phyloP scores from a whole-genome alignment of 805 yeast species.

The Starmerella vaccinii region DNA sequence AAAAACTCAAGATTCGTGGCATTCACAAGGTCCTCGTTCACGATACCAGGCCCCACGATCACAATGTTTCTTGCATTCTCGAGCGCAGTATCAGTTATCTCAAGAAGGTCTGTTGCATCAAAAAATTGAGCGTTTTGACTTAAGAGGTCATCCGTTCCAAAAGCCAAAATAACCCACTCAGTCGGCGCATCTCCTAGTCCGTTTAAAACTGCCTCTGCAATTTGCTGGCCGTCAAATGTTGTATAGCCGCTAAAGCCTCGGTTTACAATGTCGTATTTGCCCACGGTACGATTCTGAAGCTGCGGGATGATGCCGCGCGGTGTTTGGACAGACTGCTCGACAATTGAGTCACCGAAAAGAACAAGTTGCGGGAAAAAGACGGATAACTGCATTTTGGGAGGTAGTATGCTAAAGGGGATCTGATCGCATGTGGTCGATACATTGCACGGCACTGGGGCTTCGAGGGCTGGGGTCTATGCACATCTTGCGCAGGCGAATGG shows the following conservation, averaged over 20 bases:
- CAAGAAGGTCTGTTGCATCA: slow-evolving; percentile 30
- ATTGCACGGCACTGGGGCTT: no score
- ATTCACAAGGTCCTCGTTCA: slow-evolving; percentile 8
- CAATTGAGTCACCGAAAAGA: slow-evolving; percentile 63
- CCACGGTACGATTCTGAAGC: slow-evolving; percentile 37
- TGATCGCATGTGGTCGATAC: no score
- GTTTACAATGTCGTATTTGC: slow-evolving; percentile 57
- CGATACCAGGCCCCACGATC: slow-evolving; percentile 11
- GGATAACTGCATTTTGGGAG: background rate
- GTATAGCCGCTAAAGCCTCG: slow-evolving; percentile 76
- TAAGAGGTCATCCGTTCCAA: slow-evolving; percentile 74
- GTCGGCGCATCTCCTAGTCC: slow-evolving; percentile 31
- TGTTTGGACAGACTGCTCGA: slow-evolving; percentile 42
- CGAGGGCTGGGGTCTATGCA: background rate
- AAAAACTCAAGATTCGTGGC: slow-evolving; percentile 8
- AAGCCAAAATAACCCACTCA: slow-evolving; percentile 45
- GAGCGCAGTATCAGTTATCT: slow-evolving; percentile 32
- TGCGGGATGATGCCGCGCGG: slow-evolving; percentile 42
- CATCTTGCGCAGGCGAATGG: background rate
- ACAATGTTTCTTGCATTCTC: background rate
- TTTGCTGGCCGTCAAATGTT: slow-evolving; percentile 41
- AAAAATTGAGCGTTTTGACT: slow-evolving; percentile 37
- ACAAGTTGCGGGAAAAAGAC: slow-evolving; percentile 33
- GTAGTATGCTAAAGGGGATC: background rate
- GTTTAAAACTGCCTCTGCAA: slow-evolving; percentile 39